A percentile compares a stretch with the other conserved stretches of the same genome.
phyloP scores from a whole-genome alignment of 306 rosid species.

The Prinsepia uniflora region DNA sequence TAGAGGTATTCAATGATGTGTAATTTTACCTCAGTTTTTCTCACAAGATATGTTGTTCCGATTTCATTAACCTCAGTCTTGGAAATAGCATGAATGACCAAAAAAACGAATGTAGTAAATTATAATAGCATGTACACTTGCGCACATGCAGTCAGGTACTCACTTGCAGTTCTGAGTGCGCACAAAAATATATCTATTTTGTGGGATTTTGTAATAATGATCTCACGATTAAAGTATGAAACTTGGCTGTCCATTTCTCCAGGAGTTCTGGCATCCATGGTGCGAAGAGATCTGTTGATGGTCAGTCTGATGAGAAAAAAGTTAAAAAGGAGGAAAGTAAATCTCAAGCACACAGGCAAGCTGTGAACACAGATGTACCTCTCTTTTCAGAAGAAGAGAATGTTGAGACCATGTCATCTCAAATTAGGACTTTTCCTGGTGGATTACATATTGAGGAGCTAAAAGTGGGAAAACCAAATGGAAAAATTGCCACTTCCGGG shows the following conservation, averaged over 20 bases:
- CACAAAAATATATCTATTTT: neutral
- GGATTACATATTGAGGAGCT: slow-evolving; percentile 61
- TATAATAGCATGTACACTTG: too few species aligned
- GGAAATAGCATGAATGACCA: neutral
- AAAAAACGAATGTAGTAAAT: neutral
- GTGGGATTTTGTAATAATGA: neutral
- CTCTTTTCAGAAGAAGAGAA: slow-evolving; percentile 25
- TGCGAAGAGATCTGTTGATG: slow-evolving; percentile 32
- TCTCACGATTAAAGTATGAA: neutral
- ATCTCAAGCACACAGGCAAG: slow-evolving; percentile 35
- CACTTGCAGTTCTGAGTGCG: too few species aligned
- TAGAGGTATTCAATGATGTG: too few species aligned
- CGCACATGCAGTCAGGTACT: too few species aligned
- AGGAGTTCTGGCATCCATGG: slow-evolving; percentile 32
- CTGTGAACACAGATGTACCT: slow-evolving; percentile 29
- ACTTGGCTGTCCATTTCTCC: slow-evolving; percentile 7
- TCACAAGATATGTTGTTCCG: neutral
- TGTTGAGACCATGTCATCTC: slow-evolving; percentile 31
- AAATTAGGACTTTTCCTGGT: slow-evolving; percentile 43
- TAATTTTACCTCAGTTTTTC: too few species aligned
- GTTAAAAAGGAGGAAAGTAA: slow-evolving; percentile 46
- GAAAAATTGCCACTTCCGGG: slow-evolving; percentile 62
- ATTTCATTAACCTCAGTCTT: neutral
- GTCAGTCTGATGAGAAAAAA: slow-evolving; percentile 37
- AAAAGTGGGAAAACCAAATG: slow-evolving; percentile 52